These are phyloP conservation scores for Cytidiella melzeri DNA, from an alignment of 768 basidiomycete species.

Conservation along the genomic window DNA sequence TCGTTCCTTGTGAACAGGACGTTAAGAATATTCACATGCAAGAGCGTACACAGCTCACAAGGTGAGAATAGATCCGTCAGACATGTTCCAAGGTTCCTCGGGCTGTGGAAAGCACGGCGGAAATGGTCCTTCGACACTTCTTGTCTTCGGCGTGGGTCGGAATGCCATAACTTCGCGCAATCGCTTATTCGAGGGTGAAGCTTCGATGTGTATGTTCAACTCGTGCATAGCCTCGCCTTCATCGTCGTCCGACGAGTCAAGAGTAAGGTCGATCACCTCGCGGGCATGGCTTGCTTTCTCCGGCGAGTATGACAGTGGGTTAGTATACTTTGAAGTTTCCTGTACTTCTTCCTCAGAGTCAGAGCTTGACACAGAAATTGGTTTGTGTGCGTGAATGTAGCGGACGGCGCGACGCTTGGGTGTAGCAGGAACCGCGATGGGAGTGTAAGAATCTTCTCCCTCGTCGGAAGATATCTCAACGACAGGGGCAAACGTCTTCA, in stretches of 20 bases:
- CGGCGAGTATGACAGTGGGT: background rate
- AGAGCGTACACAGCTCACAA: background rate
- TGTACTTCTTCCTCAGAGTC: slow-evolving; percentile 32
- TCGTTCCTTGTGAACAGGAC: too few species aligned
- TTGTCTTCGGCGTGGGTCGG: too few species aligned
- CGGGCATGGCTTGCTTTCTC: slow-evolving; percentile 12
- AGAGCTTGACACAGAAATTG: background rate
- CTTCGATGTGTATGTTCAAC: too few species aligned
- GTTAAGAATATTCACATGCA: too few species aligned
- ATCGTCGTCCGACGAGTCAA: slow-evolving; percentile 8
- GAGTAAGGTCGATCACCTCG: slow-evolving; percentile 13
- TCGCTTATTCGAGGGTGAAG: too few species aligned
- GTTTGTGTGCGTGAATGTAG: background rate
- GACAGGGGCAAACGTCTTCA: too few species aligned
- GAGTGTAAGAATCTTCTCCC: too few species aligned
- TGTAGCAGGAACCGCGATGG: too few species aligned
- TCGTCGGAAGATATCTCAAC: too few species aligned
- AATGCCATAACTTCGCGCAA: too few species aligned
- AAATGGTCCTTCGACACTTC: background rate
- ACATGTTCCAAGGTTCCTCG: background rate
- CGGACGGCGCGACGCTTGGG: background rate
- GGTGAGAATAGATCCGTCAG: background rate
- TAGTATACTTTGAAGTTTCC: background rate
- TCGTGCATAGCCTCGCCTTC: slow-evolving; percentile 1
- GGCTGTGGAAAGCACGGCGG: background rate